Base-by-base conservation (phyloP, 371 early-diverging fungal species). In the Mortierella sp. region DNA sequence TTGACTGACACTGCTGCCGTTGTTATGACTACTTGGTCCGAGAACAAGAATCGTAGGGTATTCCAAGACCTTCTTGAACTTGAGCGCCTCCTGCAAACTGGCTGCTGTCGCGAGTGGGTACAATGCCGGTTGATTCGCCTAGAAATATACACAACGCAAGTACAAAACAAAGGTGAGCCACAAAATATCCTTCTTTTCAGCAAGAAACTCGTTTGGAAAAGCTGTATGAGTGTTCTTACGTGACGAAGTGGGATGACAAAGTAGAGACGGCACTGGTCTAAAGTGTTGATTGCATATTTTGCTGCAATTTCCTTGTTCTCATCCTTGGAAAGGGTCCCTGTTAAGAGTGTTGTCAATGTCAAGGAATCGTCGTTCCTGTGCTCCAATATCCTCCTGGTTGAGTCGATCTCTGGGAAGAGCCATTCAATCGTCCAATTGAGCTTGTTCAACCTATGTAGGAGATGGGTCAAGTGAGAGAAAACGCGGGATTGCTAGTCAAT, bases 401-500 rank as follows among this genome's bases (percentile, higher is more conserved):
- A 5, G 13, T 72, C 75, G 37, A 69, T 26, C 57, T 80, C 78
- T 43, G 85, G 85, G 59, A 84, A 84, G 48, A 78, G 71, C 85
- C 85, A 84, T 46, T 84, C 85, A n/a, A 84, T 55, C 10, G 85
- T 84, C 85, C 85, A 84, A 9, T 80, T 40, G 43, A 84, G 74
- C 31, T 78, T 77, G 46, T 64, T 73, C 11, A 80, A 74, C 67
- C 83, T 82, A 37, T 28, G 19, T 5, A 50, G 11, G 5, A n/a
- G 44, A 19, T 16, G 31, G 3, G 24, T 6, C 37, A 43, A 51
- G 54, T 24, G n/a, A 57, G n/a, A 57, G 53, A 34, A 72, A 24
- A 26, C 24, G 54, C 71, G 28, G 13, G 50, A 71, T n/a, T 28
- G 26, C 44, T 26, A 6, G 75, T 51, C 43, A 64, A 19, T 10